Percentiles rank a stretch among this genome's conserved stretches.
These are phyloP conservation scores for Micractinium conductrix DNA, from an alignment of 139 green algal species.

Conservation along the genomic window DNA sequence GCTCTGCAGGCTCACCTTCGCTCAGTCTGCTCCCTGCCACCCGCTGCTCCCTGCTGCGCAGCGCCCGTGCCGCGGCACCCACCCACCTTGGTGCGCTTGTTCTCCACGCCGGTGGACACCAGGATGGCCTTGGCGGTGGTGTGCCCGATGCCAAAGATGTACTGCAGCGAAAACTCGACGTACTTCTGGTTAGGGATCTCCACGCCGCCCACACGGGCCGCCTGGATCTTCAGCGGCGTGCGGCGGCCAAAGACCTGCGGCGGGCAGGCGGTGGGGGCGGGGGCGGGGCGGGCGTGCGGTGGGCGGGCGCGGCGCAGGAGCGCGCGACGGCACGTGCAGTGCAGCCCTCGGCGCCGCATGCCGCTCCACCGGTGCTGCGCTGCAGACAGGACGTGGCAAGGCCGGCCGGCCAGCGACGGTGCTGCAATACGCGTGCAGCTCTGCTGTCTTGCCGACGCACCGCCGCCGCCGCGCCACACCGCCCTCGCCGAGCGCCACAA, in stretches of 20 bases:
- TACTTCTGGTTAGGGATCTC: conserved; percentile 99
- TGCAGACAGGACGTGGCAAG: background rate
- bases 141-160: conserved; percentile 96
- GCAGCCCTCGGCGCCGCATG: background rate
- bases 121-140: conserved; percentile 95
- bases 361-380: no score
- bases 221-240: conserved; percentile 71
- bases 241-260: conserved; percentile 38
- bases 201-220: conserved; percentile 94
- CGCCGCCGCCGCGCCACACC: no score
- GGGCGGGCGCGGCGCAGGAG: background rate
- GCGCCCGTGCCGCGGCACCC: background rate
- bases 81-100: conserved; percentile 86
- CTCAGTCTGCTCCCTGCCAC: background rate
- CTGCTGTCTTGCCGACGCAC: background rate
- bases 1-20: no score
- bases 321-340: background rate
- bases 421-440: background rate
- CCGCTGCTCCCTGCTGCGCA: background rate
- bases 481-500: background rate
- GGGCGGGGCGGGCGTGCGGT: background rate
- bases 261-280: background rate
- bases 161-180: conserved; percentile 95
- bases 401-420: no score
- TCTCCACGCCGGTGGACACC: conserved; percentile 85